Percentiles rank a stretch among this genome's conserved stretches.
These are phyloP conservation scores for Achlya hypogyna DNA, from an alignment of 352 stramenopile species.

Conservation along the genomic window DNA sequence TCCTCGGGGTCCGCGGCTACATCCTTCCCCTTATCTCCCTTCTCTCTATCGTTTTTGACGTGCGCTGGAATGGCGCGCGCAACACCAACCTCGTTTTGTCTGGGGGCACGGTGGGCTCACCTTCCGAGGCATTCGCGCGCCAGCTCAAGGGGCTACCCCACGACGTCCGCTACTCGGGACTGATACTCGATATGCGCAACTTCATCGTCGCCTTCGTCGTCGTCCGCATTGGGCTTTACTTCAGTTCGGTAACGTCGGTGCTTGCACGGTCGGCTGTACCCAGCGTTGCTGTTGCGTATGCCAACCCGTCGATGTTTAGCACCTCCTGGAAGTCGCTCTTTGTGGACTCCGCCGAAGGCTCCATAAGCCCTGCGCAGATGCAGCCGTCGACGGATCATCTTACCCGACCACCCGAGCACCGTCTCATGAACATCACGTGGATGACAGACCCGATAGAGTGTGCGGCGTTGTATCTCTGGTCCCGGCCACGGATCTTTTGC, in stretches of 20 bases:
- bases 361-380: not conserved
- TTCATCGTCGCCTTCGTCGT: too few relatives aligned
- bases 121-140: too few relatives aligned
- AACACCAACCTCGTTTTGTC: not conserved
- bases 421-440: not conserved
- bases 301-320: not conserved
- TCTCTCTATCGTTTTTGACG: not conserved
- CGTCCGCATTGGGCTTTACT: not conserved
- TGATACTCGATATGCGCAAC: too few relatives aligned
- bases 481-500: not conserved
- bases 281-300: not conserved
- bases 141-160: too few relatives aligned
- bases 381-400: not conserved
- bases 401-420: not conserved
- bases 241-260: not conserved
- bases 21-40: not conserved
- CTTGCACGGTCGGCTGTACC: not conserved
- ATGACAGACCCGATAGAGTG: conserved; percentile 2
- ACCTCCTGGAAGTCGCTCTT: not conserved
- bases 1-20: not conserved
- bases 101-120: not conserved
- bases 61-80: not conserved
- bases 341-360: not conserved
- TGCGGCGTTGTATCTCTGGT: not conserved
- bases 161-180: too few relatives aligned